phyloP scores from a whole-genome alignment of 345 rosid species.

The Brassica napus region DNA sequence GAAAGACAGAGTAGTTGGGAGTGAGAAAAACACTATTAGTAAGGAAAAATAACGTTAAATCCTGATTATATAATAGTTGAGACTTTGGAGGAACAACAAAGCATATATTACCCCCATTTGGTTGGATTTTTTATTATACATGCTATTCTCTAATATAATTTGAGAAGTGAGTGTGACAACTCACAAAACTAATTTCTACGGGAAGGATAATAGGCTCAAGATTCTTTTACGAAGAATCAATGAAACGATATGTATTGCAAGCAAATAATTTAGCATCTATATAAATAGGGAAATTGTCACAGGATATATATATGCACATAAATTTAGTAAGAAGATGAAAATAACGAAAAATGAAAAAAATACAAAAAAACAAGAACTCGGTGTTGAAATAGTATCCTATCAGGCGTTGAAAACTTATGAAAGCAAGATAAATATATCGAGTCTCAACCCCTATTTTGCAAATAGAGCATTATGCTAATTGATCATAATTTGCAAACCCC shows the following conservation, averaged over 20 bases:
- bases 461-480: not conserved
- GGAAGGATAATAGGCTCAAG: not conserved
- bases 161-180: too few relatives aligned
- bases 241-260: constrained; percentile 10
- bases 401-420: not conserved
- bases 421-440: not conserved
- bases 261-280: not conserved
- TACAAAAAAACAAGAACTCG: not conserved
- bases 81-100: too few relatives aligned
- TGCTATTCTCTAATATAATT: too few relatives aligned
- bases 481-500: not conserved
- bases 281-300: not conserved
- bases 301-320: not conserved
- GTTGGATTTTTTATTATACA: too few relatives aligned
- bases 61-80: too few relatives aligned
- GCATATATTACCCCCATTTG: too few relatives aligned
- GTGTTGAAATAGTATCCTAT: not conserved
- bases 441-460: not conserved
- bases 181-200: too few relatives aligned
- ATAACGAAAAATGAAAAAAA: too few relatives aligned
- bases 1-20: not conserved
- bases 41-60: too few relatives aligned
- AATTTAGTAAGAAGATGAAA: not conserved
- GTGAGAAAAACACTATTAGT: too few relatives aligned
- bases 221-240: not conserved